phyloP scores from a whole-genome alignment of 495 filamentous ascomycete genomes.

The Saxispiralis lemnorum region DNA sequence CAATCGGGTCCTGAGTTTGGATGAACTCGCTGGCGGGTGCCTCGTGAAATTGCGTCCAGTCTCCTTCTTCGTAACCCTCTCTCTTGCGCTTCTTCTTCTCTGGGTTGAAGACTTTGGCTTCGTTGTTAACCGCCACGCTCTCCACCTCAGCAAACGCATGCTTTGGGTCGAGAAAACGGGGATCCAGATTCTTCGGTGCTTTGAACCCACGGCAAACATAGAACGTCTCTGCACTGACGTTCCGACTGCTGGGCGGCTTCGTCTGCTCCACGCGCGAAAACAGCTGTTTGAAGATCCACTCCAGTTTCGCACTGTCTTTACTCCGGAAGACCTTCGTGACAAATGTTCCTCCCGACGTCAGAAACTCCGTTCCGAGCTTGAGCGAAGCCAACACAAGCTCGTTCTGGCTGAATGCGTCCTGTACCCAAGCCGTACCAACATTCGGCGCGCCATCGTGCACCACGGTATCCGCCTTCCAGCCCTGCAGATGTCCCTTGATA shows the following conservation, averaged over 20 bases:
- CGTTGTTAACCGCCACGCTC: conserved; percentile 79
- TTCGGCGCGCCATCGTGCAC: conserved; percentile 96
- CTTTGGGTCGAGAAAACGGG: conserved; percentile 75
- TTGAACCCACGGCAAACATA: conserved; percentile 89
- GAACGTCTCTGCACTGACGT: conserved; percentile 94
- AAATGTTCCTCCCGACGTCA: conserved; percentile 78
- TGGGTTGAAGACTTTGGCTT: conserved; percentile 94
- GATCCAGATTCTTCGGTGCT: conserved; percentile 82
- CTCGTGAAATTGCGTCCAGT: conserved; percentile 85
- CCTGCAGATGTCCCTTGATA: conserved; percentile 77
- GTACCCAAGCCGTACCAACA: conserved; percentile 93
- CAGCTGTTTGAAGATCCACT: conserved; percentile 96
- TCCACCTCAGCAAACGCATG: conserved; percentile 90
- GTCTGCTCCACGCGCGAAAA: conserved; percentile 91
- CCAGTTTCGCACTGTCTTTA: conserved; percentile 89
- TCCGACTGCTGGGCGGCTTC: conserved; percentile 87
- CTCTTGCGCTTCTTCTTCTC: conserved; percentile 92
- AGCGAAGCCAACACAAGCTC: conserved; percentile 83
- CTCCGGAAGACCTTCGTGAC: conserved; percentile 96
- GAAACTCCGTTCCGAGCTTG: conserved; percentile 85
- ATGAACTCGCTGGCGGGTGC: conserved; percentile 80
- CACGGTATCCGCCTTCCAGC: conserved; percentile 95
- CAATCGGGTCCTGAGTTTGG: conserved; percentile 82
- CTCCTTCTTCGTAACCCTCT: conserved; percentile 92
- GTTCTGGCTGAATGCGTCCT: conserved; percentile 95